Base-by-base conservation (phyloP, 1,284 basidiomycete genomes). In the Erythrobasidium hasegawianum region DNA sequence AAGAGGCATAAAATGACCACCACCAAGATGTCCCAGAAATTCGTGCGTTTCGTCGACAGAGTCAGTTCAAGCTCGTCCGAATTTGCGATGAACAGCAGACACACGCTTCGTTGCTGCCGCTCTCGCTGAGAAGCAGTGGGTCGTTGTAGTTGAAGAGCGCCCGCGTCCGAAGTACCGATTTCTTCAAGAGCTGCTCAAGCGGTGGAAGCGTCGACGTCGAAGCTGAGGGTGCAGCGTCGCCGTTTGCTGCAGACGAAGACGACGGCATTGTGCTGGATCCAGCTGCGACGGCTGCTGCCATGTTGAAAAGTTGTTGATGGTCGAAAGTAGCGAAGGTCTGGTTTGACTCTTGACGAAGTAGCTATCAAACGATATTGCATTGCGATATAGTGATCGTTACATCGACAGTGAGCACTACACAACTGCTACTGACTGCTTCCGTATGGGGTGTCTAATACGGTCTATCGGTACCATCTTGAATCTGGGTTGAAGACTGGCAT, bases 81-180 rank as follows among this genome's bases (percentile, higher is more conserved):
- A 47, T 4, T 47, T 47, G 43, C 14, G 16, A 8, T 8, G 1
- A 14, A n/a, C 38, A 33, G 8, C 8, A 20, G 9, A 64, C 61
- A 56, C 41, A 65, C 62, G 62, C 62, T 26, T 47, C 29, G 38
- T 41, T 50, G 49, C 43, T 41, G n/a, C 55, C 62, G 55, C 62
- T 65, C 29, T 65, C 62, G 39, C 40, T 57, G 50, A 65, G 24
- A 20, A 65, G 50, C 11, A 65, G 62, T 22, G 62, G 62, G 47
- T 57, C 55, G 43, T 58, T 65, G 43, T 45, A 57, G 43, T 39
- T 58, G 62, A 65, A 65, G 27, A 65, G 62, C 41, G 56, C 62
- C 47, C 56, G 29, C 26, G 62, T 57, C 13, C 62, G 62, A 18
- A 65, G 33, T 16, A 57, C 45, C 24, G 62, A 65, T 20, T 47